Conservation (phyloP, 768 basidiomycete genomes). For the Melanogaster broomeanus region DNA sequence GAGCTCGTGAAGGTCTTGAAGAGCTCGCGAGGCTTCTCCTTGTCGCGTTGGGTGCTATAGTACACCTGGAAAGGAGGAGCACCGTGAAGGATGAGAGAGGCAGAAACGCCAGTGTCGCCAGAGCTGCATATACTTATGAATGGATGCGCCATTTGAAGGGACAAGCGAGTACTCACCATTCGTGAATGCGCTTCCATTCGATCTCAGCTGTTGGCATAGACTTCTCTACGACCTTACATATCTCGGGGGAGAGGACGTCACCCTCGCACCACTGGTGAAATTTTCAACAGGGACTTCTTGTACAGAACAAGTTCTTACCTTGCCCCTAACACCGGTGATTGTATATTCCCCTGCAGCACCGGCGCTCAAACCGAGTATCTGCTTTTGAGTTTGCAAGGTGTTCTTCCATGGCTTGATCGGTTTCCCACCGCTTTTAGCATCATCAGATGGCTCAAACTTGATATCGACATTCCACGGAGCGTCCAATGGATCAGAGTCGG, state of each 20-base stretch:
- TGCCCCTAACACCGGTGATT: constrained; percentile 69
- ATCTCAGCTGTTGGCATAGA: constrained; percentile 83
- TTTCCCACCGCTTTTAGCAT: constrained; percentile 39
- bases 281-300: constrained; percentile 1
- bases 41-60: constrained; percentile 74
- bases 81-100: constrained; percentile 83
- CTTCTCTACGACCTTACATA: constrained; percentile 72
- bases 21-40: constrained; percentile 59
- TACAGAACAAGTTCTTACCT: constrained; percentile 35
- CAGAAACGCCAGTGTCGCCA: constrained; percentile 89
- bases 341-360: constrained; percentile 76
- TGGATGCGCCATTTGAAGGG: constrained; percentile 5
- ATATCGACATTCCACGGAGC: constrained; percentile 68
- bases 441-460: constrained; percentile 56
- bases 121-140: constrained; percentile 49
- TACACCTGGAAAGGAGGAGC: constrained; percentile 86
- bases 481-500: constrained; percentile 60
- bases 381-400: constrained; percentile 51
- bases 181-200: constrained; percentile 86
- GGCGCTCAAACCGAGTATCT: constrained; percentile 50
- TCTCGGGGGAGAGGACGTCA: constrained; percentile 81
- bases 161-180: constrained; percentile 58
- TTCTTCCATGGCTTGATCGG: constrained; percentile 63
- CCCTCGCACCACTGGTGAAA: constrained; percentile 70
- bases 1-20: constrained; percentile 64